Base-by-base conservation (phyloP, 2,329 filamentous ascomycete species). In the Dothideomycetidae sp. region DNA sequence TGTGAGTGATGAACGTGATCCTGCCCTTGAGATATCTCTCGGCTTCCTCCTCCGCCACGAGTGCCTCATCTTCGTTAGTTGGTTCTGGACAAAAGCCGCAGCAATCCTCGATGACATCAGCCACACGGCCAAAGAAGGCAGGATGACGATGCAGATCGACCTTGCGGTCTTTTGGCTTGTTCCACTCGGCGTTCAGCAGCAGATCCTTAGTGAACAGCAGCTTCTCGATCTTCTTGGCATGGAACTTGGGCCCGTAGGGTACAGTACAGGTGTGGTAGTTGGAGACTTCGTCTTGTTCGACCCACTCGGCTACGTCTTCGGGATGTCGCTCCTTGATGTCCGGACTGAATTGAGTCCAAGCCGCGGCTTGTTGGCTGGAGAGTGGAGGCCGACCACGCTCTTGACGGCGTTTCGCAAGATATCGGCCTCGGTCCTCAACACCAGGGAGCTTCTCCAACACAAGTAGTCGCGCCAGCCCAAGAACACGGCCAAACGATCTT, bases 121-220 rank as follows among this genome's bases (percentile, higher is more conserved):
- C 64, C 4, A 78, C 73, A 18, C 73, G 70, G 1, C 84, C 83
- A 49, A 92, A 88, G 55, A 92, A 92, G 10, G 80, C 81, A 3
- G 84, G 83, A 49, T 92, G 84, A 2, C 84, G 73, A 57, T 93
- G 84, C 4, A 92, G 64, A 43, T 82, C 73, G 1, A 86, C 77
- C 16, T 76, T 64, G n/a, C 83, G 71, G 29, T 84, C 76, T 43
- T 81, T 75, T 1, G 70, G 65, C 44, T 78, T 75, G 48, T 90
- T 92, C 83, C 84, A 92, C 52, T 92, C 81, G 0, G 81, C 81
- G 48, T 92, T 90, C 12, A 92, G 69, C 5, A 92, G 65, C 12
- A 92, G 56, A 52, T 93, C 84, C 45, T 81, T 78, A 2, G 78
- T 82, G 51, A 83, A 92, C 31, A 85, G 71, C 1, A 92, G 64